A percentile compares a stretch with the other conserved stretches of the same genome.
Evolutionary conservation across 768 basidiomycete species (phyloP).

Genomic region (Agaricus blazei): DNA sequence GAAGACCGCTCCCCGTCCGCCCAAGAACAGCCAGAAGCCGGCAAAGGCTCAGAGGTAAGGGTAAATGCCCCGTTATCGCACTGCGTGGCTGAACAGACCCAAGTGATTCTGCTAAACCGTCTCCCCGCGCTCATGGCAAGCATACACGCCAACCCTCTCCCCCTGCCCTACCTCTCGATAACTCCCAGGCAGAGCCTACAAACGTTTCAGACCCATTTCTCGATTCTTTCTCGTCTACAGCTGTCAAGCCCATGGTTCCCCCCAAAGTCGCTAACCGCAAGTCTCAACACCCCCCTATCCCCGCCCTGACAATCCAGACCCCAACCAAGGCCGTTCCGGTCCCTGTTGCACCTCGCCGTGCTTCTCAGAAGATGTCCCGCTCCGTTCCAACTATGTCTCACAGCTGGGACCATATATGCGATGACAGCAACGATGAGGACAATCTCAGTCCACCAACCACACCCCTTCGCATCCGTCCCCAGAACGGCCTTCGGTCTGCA

Average conservation of each 20-base stretch:
- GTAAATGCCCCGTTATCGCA: background rate
- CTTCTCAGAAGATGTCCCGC: conserved; percentile 31
- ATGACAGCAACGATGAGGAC: conserved; percentile 55
- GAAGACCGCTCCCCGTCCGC: conserved; percentile 18
- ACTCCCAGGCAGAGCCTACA: conserved; percentile 68
- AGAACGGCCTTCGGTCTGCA: conserved; percentile 44
- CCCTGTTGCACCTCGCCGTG: conserved; percentile 23
- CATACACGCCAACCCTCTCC: conserved; percentile 62
- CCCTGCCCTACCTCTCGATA: conserved; percentile 28
- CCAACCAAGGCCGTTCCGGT: conserved; percentile 44
- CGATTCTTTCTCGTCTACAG: conserved; percentile 22
- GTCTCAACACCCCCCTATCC: conserved; percentile 20
- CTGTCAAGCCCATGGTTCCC: conserved; percentile 23
- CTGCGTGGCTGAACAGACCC: background rate
- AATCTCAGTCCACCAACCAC: conserved; percentile 41
- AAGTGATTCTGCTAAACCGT: conserved; percentile 29
- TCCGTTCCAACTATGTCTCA: conserved; percentile 47
- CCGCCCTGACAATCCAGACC: conserved; percentile 29
- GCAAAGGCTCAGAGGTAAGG: conserved; percentile 18
- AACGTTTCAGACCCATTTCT: conserved; percentile 44
- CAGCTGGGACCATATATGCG: conserved; percentile 61
- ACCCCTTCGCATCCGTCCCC: conserved; percentile 41
- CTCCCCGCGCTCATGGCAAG: conserved; percentile 42
- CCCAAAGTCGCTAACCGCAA: conserved; percentile 63
- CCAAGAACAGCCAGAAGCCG: conserved; percentile 29